Evolutionary conservation across 129 eudicot species (phyloP), one percentile per base, ranked within the genome.

Genomic region (Centella asiatica): DNA sequence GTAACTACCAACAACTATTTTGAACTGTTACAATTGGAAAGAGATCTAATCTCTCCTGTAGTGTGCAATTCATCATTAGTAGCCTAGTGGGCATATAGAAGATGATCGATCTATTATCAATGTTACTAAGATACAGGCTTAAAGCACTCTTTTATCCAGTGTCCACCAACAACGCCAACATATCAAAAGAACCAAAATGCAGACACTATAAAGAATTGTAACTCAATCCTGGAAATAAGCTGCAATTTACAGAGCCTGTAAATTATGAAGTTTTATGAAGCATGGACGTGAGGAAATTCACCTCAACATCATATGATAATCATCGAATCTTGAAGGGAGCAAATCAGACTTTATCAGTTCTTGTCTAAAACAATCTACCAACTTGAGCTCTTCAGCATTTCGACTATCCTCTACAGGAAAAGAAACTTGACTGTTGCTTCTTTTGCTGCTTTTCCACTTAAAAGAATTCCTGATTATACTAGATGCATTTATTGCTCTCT

Each of bases 261-360:
- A 6, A 22, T 4, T 11, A 37, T 44, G 40, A 9, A 37, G 3
- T 40, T 20, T 7, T n/a, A 27, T 10, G n/a, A n/a, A n/a, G n/a
- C n/a, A n/a, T n/a, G 23, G 29, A 62, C 12, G 33, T 9, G 1
- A 27, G 39, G n/a, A 46, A 22, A 62, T 67, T 57, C 55, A 79
- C 97, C 95, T 85, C 33, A 85, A 71, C 84, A 89, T 80, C 74
- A 71, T 78, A 60, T 78, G 76, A 71, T 78, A 83, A 70, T 89
- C 85, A 68, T 89, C 95, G 25, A 78, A 83, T 69, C 65, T 74
- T 34, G 65, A 65, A 24, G 92, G 92, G 28, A 89, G 73, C 82
- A 89, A 74, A 60, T 83, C 76, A 67, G 83, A 84, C 68, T 71
- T 45, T 26, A 74, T 54, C 62, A 89, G 65, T 52, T 72, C 53